These are phyloP conservation scores for Yamadazyma friedrichii DNA, from an alignment of 1,139 yeast species.

Conservation along the genomic window DNA sequence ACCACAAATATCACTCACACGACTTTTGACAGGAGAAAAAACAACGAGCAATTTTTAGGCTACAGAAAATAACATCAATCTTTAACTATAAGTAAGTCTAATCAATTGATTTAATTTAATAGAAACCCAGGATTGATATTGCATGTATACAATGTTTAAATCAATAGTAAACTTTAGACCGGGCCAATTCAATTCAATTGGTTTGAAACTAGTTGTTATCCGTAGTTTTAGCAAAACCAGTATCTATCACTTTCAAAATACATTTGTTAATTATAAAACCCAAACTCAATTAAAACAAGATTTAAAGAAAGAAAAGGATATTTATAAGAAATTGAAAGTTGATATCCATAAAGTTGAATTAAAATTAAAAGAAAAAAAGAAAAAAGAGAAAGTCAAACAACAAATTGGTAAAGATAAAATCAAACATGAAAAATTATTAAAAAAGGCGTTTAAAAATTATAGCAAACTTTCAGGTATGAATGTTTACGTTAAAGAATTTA, in stretches of 20 bases:
- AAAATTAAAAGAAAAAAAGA: constrained; percentile 14
- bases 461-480: constrained; percentile 30
- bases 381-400: constrained; percentile 14
- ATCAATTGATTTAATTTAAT: no score
- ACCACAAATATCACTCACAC: no score
- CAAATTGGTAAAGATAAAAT: constrained; percentile 13
- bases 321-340: constrained; percentile 19
- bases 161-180: no score
- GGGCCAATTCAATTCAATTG: no score
- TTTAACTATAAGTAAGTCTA: no score
- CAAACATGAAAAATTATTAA: constrained; percentile 20
- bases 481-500: constrained; percentile 23
- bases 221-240: not conserved
- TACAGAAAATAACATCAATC: no score
- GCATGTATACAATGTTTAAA: not conserved
- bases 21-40: no score
- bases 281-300: constrained; percentile 4
- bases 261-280: constrained; percentile 1
- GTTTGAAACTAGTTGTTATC: no score
- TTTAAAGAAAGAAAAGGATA: constrained; percentile 25
- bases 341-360: constrained; percentile 16
- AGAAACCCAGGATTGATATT: no score
- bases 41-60: no score
- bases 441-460: constrained; percentile 28
- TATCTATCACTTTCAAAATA: not conserved